A percentile compares a stretch with the other conserved stretches of the same genome.
These are phyloP conservation scores for Austroboletus novae-zelandiae DNA, from an alignment of 1,284 basidiomycete species.

Conservation along the genomic window DNA sequence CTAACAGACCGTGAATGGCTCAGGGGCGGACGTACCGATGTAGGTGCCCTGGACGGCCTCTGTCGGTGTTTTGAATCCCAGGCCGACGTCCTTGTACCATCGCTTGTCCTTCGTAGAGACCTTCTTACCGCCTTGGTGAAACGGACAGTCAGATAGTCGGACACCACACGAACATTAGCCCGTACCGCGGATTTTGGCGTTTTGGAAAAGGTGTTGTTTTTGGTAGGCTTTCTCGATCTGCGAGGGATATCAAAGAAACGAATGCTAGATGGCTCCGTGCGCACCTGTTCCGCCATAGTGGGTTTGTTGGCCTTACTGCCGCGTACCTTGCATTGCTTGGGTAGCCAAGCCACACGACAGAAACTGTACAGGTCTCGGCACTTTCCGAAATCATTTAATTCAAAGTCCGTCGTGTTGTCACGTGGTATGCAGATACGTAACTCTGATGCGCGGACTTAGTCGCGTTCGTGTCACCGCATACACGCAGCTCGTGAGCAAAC, in stretches of 20 bases:
- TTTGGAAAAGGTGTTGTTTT: constrained; percentile 98
- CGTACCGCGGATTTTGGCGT: constrained; percentile 90
- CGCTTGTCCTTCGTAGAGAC: constrained; percentile 91
- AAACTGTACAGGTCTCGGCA: constrained; percentile 53
- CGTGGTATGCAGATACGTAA: neutral
- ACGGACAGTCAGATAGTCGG: constrained; percentile 12
- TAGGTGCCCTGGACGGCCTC: constrained; percentile 98
- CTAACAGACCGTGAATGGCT: constrained; percentile 1
- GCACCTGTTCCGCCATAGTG: constrained; percentile 32
- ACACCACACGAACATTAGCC: constrained; percentile 6
- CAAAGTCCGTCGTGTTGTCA: too few relatives aligned
- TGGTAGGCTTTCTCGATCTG: constrained; percentile 94
- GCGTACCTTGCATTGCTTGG: constrained; percentile 30
- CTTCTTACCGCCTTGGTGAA: constrained; percentile 75
- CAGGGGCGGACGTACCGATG: constrained; percentile 66
- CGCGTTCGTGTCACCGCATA: constrained; percentile 9
- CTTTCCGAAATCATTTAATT: constrained; percentile 29
- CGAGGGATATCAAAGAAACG: neutral
- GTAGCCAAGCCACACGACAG: constrained; percentile 38
- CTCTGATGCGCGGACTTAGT: constrained; percentile 10
- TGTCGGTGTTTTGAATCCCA: constrained; percentile 95
- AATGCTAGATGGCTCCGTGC: constrained; percentile 2
- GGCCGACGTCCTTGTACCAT: constrained; percentile 99
- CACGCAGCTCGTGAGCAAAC: constrained; percentile 53
- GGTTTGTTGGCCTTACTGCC: constrained; percentile 5